Base-by-base conservation (phyloP, 495 filamentous ascomycete genomes). In the Penicillium bialowiezense region DNA sequence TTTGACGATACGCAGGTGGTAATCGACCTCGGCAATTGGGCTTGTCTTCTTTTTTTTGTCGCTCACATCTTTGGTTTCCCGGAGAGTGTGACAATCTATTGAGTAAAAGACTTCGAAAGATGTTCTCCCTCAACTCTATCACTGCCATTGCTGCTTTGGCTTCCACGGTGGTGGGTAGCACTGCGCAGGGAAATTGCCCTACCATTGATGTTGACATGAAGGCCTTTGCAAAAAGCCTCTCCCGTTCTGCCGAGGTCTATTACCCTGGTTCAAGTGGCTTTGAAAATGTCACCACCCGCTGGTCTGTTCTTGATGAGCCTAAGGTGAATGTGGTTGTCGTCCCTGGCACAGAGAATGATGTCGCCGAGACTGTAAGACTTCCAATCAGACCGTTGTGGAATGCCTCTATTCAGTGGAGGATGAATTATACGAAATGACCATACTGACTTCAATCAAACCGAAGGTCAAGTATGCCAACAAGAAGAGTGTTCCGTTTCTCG, bases 271-370 rank as follows among this genome's bases (percentile, higher is more conserved):
- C 74, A 15, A 58, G 44, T 14, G 63, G 59, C 7, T 83, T 75
- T 54, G 35, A 53, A 1, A 49, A 56, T 14, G 60, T 65, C n/a
- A 73, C 71, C 5, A 59, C 60, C 10, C 70, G 80, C 33, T 81
- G 74, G 71, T 70, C 64, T 15, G 50, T 56, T 19, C 38, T 67
- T 7, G 60, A 60, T 5, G 47, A 57, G n/a, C 78, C 81, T 3
- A 63, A 46, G 13, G 63, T 73, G 12, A 72, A 71, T 17, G 43
- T 77, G n/a, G 70, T 77, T 12, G 69, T 83, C 2, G 68, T 73
- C 9, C 72, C 74, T 6, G 71, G 59, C 13, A 71, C 67, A 5
- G 79, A 79, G 50, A 60, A 73, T 14, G 81, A 84, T 52, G 71
- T 84, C 19, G 64, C 63, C 3, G 57, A 68, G 35, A 75, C 69